These are phyloP conservation scores for Asparagopsis taxiformis DNA, from an alignment of 31 red algal species.

Conservation along the genomic window DNA sequence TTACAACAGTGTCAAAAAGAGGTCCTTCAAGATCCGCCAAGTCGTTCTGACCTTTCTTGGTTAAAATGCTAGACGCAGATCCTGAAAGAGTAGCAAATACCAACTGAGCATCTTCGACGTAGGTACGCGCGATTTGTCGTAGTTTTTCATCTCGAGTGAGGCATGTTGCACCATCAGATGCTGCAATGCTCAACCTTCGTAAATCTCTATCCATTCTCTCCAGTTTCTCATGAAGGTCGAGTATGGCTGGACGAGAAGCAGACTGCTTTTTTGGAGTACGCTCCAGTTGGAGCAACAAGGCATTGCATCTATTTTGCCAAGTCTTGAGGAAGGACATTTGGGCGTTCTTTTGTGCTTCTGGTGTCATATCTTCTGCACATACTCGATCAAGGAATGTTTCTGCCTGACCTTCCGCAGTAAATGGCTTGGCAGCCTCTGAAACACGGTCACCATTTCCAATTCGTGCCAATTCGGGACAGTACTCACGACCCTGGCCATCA, in stretches of 20 bases:
- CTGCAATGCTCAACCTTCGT: constrained; percentile 57
- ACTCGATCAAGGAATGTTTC: constrained; percentile 75
- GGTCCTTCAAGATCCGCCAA: constrained; percentile 21
- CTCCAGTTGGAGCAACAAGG: constrained; percentile 30
- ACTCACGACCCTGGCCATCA: constrained; percentile 73
- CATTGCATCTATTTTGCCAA: constrained; percentile 53
- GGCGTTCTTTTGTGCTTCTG: constrained; percentile 39
- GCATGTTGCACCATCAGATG: constrained; percentile 32
- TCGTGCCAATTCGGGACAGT: constrained; percentile 83
- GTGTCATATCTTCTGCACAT: constrained; percentile 47
- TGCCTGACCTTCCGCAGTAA: constrained; percentile 89
- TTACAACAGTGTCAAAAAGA: constrained; percentile 82
- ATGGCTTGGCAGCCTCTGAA: constrained; percentile 59
- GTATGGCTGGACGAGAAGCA: constrained; percentile 33
- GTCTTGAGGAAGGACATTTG: constrained; percentile 40
- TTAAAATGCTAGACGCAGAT: constrained; percentile 75
- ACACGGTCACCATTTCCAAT: constrained; percentile 80
- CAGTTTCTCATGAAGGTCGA: constrained; percentile 70
- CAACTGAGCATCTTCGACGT: constrained; percentile 86
- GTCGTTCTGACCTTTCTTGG: constrained; percentile 43
- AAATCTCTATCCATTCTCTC: constrained; percentile 73
- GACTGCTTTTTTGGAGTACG: constrained; percentile 32
- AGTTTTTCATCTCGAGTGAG: constrained; percentile 73
- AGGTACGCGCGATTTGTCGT: constrained; percentile 68
- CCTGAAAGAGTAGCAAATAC: constrained; percentile 96